These are phyloP conservation scores for Colletotrichum somersetense DNA, from an alignment of 2,329 filamentous ascomycete genomes.

Conservation along the genomic window DNA sequence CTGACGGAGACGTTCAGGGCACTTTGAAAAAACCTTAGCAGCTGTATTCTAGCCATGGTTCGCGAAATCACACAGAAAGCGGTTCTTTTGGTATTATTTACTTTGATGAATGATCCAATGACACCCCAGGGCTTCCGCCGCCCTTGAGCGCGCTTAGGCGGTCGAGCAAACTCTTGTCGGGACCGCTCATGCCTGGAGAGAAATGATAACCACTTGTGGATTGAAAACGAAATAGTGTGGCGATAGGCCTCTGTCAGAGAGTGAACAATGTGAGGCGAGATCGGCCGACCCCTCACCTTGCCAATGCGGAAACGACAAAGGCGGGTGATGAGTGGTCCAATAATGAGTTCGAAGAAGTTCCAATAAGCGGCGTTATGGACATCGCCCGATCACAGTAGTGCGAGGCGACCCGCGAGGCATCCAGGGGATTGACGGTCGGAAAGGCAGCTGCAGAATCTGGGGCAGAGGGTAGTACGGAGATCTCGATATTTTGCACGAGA, in stretches of 20 bases:
- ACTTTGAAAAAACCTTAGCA: conserved; percentile 41
- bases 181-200: conserved; percentile 17
- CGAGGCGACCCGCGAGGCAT: conserved; percentile 34
- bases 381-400: conserved; percentile 4
- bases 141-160: conserved; percentile 66
- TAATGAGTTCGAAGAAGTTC: neutral
- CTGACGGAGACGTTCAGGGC: conserved; percentile 49
- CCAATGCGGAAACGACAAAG: neutral
- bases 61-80: conserved; percentile 13
- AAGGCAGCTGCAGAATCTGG: conserved; percentile 10
- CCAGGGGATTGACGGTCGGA: conserved; percentile 14
- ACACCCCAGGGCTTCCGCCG: conserved; percentile 47
- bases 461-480: neutral
- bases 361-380: neutral
- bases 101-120: conserved; percentile 52
- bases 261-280: neutral
- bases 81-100: conserved; percentile 48
- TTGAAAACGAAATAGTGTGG: neutral
- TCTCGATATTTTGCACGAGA: neutral
- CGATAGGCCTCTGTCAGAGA: conserved; percentile 3
- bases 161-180: conserved; percentile 63
- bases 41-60: neutral
- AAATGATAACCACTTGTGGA: neutral
- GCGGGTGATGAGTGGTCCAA: conserved; percentile 8
- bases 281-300: conserved; percentile 8